Evolutionary conservation across 2,329 filamentous ascomycete genomes (phyloP), one percentile per base, ranked within the genome.

Genomic region (Colletotrichum sublineola): DNA sequence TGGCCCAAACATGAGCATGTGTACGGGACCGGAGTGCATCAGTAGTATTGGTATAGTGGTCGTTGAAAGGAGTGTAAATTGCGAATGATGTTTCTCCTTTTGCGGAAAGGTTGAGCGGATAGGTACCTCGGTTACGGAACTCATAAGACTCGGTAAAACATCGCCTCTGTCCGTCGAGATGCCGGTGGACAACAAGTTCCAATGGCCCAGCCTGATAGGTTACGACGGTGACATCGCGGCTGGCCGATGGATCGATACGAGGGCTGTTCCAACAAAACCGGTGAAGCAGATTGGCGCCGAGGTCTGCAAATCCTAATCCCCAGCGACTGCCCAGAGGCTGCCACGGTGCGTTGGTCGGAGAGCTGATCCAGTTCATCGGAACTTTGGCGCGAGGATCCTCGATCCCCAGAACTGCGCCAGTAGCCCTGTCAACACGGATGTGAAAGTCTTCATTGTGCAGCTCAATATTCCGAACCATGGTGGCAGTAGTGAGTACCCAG

Each of bases 21-120:
- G 64, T 60, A 12, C 69, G 65, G 29, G 29, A 31, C 4, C 36
- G 31, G 20, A 74, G 46, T 12, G 64, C 53, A 57, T 74, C 69
- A 6, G 60, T 62, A 2, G 72, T 74, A 29, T 73, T 69, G 60
- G 69, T 74, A 18, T 74, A 74, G 31, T 74, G 72, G 48, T 74
- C 68, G 50, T 74, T 74, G 63, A 73, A 74, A 0, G 68, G 71
- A 6, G 68, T 68, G 15, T 71, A 74, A 14, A 74, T 74, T n/a
- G 68, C 72, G 3, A 68, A 52, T 9, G 72, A 68, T 1, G 58
- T 72, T n/a, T 40, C 29, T 36, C 68, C 64, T 52, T 29, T 57
- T 8, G 55, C 55, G 14, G 64, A 31, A 12, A 73, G 55, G 31
- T 73, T 56, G 9, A 73, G 53, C 12, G 58, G 11, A 9, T 42